Conservation (phyloP, 1,139 yeast species). For the Candida sp. region DNA sequence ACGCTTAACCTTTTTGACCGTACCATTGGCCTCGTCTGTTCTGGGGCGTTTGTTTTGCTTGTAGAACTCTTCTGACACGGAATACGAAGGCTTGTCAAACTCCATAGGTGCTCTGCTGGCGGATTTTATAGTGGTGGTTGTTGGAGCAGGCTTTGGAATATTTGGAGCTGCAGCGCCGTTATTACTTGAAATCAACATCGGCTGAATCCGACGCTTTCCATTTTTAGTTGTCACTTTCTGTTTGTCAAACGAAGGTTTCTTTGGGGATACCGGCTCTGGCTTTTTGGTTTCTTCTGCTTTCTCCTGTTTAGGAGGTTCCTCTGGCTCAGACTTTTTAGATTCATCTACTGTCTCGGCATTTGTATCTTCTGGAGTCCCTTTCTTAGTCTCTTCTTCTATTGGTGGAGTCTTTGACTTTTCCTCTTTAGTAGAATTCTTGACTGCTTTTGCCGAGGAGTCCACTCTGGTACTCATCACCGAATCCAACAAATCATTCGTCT, state of each 20-base stretch:
- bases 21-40: slow-evolving; percentile 23
- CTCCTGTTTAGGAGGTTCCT: no score
- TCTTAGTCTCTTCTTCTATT: not conserved
- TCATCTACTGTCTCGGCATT: not conserved
- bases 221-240: slow-evolving; percentile 46
- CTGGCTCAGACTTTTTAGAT: not conserved
- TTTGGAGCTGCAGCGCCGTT: slow-evolving; percentile 14
- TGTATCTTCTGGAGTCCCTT: not conserved
- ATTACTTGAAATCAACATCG: slow-evolving; percentile 36
- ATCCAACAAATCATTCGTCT: slow-evolving; percentile 27
- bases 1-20: slow-evolving; percentile 44
- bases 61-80: slow-evolving; percentile 48
- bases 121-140: slow-evolving; percentile 5
- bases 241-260: slow-evolving; percentile 12
- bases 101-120: slow-evolving; percentile 41
- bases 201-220: slow-evolving; percentile 53
- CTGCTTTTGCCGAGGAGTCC: not conserved
- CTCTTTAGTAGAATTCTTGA: not conserved
- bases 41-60: slow-evolving; percentile 40
- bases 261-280: not conserved
- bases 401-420: not conserved
- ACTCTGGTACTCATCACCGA: slow-evolving; percentile 33
- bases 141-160: not conserved
- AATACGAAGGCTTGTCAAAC: slow-evolving; percentile 66
- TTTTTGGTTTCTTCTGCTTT: not conserved